Percentiles rank a stretch among this genome's conserved stretches.
phyloP scores from a whole-genome alignment of 441 rosid species.

The Geranium incanum region DNA sequence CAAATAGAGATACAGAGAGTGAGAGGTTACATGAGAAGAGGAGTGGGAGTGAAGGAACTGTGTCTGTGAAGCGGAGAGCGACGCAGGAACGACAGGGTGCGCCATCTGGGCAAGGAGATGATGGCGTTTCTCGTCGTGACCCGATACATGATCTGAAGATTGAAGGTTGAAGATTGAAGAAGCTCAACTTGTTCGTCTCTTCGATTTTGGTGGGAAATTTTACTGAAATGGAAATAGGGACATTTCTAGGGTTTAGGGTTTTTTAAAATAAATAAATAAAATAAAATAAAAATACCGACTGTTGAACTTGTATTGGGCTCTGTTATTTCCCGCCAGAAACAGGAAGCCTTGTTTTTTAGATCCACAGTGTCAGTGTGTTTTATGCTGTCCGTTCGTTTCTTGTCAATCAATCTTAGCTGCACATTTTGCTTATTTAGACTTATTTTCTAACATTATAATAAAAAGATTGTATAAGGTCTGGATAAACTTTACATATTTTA shows the following conservation, averaged over 20 bases:
- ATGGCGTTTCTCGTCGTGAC: conserved; percentile 57
- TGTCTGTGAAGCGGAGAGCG: conserved; percentile 36
- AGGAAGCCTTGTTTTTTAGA: neutral
- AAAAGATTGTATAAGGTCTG: too few relatives aligned
- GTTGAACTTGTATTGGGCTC: neutral
- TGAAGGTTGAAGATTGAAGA: neutral
- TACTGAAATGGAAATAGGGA: neutral
- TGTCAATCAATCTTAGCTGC: neutral
- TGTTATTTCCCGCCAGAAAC: conserved; percentile 7
- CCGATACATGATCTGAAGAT: conserved; percentile 45
- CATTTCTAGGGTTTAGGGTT: neutral
- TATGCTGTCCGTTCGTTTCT: neutral
- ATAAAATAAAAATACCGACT: neutral
- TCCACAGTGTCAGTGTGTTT: neutral
- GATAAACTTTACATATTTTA: too few relatives aligned
- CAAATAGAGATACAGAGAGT: neutral
- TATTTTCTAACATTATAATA: too few relatives aligned
- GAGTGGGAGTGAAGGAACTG: conserved; percentile 35
- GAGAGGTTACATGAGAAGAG: conserved; percentile 37
- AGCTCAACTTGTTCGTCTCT: neutral
- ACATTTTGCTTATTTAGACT: too few relatives aligned
- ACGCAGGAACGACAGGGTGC: conserved; percentile 44
- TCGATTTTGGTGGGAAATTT: neutral
- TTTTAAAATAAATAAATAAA: neutral
- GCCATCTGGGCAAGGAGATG: conserved; percentile 55